These are phyloP conservation scores for Paralagenidium karlingii DNA, from an alignment of 352 stramenopile genomes.

Conservation along the genomic window DNA sequence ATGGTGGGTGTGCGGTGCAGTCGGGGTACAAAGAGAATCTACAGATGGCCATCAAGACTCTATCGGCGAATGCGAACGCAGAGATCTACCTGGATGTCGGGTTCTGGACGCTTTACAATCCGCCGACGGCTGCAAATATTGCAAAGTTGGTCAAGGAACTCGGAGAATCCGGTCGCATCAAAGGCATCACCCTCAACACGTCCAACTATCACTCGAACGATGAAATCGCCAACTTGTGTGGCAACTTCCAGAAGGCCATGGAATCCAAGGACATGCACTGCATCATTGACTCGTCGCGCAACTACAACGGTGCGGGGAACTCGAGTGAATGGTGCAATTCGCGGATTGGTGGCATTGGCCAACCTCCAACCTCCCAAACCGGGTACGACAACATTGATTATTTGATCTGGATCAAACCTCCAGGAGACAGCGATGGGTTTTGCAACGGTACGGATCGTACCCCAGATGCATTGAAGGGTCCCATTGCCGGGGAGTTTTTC, in stretches of 20 bases:
- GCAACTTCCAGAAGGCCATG: conserved; percentile 25
- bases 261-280: conserved; percentile 15
- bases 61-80: conserved; percentile 40
- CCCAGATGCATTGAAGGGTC: conserved; percentile 30
- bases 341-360: conserved; percentile 35
- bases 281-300: conserved; percentile 52
- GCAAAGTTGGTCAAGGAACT: conserved; percentile 6
- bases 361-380: conserved; percentile 26
- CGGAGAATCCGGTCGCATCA: neutral
- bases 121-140: conserved; percentile 1
- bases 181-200: conserved; percentile 55
- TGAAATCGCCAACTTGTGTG: conserved; percentile 28
- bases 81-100: conserved; percentile 51
- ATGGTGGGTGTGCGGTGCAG: conserved; percentile 19
- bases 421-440: conserved; percentile 46
- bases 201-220: conserved; percentile 53
- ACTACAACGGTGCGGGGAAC: conserved; percentile 20
- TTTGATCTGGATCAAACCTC: conserved; percentile 54
- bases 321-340: conserved; percentile 61
- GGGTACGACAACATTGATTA: conserved; percentile 40
- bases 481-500: conserved; percentile 40
- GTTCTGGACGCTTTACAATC: conserved; percentile 50
- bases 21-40: conserved; percentile 41
- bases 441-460: conserved; percentile 28
- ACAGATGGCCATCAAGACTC: conserved; percentile 23